Evolutionary conservation across 345 rosid species (phyloP).

Genomic region (Acer campestre): DNA sequence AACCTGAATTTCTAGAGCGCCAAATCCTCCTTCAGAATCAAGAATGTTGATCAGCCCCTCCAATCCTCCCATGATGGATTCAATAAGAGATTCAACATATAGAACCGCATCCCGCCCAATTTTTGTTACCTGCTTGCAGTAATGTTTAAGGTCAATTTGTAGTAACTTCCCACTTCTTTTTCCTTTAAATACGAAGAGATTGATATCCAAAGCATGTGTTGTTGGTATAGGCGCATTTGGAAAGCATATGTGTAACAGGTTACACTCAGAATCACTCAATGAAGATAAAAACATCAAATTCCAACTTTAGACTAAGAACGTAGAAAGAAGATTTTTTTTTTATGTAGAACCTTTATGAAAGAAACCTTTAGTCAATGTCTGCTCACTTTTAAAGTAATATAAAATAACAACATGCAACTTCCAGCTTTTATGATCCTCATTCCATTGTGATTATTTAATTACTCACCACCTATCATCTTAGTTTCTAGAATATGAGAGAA

Average conservation of each 20-base stretch:
- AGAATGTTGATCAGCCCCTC: conserved; percentile 98
- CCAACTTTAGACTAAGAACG: neutral
- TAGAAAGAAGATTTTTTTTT: neutral
- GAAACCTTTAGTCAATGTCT: neutral
- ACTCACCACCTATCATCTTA: neutral
- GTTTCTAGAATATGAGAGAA: neutral
- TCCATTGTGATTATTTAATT: neutral
- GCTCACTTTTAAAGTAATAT: neutral
- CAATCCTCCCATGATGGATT: conserved; percentile 98
- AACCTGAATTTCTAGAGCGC: conserved; percentile 97
- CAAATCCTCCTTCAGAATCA: conserved; percentile 99
- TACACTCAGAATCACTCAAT: conserved; percentile 2
- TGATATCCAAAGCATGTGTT: neutral
- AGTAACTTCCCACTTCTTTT: neutral
- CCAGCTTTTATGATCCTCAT: neutral
- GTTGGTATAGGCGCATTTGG: neutral
- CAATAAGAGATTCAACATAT: conserved; percentile 95
- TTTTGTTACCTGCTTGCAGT: conserved; percentile 71
- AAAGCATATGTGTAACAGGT: neutral
- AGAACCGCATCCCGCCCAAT: conserved; percentile 96
- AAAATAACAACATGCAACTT: neutral
- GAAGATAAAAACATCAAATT: neutral
- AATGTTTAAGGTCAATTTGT: conserved; percentile 23
- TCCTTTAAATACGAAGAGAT: neutral
- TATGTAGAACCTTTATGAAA: neutral